Percentiles rank a stretch among this genome's conserved stretches.
These are phyloP conservation scores for Yarrowia porcina DNA, from an alignment of 805 yeast species.

Conservation along the genomic window DNA sequence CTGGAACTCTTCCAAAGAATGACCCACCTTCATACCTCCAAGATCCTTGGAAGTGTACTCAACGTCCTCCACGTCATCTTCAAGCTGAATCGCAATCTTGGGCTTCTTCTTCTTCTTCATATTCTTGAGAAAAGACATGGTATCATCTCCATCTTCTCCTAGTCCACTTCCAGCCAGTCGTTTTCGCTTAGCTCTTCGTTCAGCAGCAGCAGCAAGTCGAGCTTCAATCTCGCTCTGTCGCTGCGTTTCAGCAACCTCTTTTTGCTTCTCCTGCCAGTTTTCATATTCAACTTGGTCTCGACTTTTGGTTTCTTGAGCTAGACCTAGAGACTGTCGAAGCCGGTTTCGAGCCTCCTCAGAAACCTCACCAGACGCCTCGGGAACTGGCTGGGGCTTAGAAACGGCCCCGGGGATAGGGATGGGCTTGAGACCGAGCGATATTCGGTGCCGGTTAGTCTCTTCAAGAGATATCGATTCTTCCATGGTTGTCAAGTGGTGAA, in stretches of 20 bases:
- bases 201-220: constrained; percentile 5
- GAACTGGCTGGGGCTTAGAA: background rate
- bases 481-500: constrained; percentile 7
- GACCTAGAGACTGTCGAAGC: constrained; percentile 50
- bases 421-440: constrained; percentile 53
- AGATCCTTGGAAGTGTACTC: constrained; percentile 37
- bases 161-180: constrained; percentile 33
- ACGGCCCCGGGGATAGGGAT: constrained; percentile 36
- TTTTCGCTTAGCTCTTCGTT: constrained; percentile 19
- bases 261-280: constrained; percentile 35
- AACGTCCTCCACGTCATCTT: constrained; percentile 30
- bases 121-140: constrained; percentile 46
- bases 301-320: constrained; percentile 44
- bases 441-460: constrained; percentile 56
- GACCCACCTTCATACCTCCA: constrained; percentile 46
- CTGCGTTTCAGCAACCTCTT: background rate
- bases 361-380: constrained; percentile 23
- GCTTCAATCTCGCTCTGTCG: constrained; percentile 6
- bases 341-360: constrained; percentile 56
- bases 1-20: constrained; percentile 43
- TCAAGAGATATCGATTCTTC: constrained; percentile 41
- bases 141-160: constrained; percentile 35
- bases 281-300: constrained; percentile 42
- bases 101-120: constrained; percentile 35
- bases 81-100: constrained; percentile 27